Conservation (phyloP, 352 stramenopile genomes). For the Phytophthora citricola region DNA sequence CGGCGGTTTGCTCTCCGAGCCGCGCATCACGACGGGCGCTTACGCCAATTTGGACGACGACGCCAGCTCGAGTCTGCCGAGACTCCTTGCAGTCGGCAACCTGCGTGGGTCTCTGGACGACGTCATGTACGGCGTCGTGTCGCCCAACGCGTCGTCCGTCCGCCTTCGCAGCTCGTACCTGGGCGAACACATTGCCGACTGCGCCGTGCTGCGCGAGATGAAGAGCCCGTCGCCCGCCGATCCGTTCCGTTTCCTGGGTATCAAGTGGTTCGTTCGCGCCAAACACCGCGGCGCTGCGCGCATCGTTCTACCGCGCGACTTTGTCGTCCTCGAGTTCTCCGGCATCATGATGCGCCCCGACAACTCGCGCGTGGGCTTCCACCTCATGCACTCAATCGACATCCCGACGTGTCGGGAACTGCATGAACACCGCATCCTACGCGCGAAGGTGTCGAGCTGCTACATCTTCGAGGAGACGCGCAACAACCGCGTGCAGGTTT, state of each 20-base stretch:
- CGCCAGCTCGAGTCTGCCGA: conserved; percentile 37
- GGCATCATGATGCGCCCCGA: conserved; percentile 57
- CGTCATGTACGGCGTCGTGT: conserved; percentile 67
- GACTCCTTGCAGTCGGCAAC: conserved; percentile 48
- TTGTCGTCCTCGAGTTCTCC: conserved; percentile 63
- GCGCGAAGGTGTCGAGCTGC: conserved; percentile 57
- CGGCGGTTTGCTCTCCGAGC: conserved; percentile 21
- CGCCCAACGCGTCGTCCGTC: conserved; percentile 42
- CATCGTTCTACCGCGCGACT: conserved; percentile 56
- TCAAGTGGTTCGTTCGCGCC: conserved; percentile 66
- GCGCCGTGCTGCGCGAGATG: conserved; percentile 51
- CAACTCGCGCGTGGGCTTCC: conserved; percentile 55
- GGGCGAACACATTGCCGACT: conserved; percentile 57
- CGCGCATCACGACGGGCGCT: conserved; percentile 29
- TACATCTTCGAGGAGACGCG: conserved; percentile 66
- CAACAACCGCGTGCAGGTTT: conserved; percentile 62
- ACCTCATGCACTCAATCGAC: conserved; percentile 62
- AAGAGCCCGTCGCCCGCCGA: conserved; percentile 45
- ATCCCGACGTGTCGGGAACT: conserved; percentile 49
- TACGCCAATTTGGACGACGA: conserved; percentile 25
- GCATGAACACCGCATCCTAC: conserved; percentile 43
- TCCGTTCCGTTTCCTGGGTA: conserved; percentile 61
- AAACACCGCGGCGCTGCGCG: conserved; percentile 38
- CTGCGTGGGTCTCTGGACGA: conserved; percentile 55
- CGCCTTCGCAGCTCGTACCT: conserved; percentile 57